Evolutionary conservation across 495 filamentous ascomycete genomes (phyloP).

Genomic region (Darksidea phi): DNA sequence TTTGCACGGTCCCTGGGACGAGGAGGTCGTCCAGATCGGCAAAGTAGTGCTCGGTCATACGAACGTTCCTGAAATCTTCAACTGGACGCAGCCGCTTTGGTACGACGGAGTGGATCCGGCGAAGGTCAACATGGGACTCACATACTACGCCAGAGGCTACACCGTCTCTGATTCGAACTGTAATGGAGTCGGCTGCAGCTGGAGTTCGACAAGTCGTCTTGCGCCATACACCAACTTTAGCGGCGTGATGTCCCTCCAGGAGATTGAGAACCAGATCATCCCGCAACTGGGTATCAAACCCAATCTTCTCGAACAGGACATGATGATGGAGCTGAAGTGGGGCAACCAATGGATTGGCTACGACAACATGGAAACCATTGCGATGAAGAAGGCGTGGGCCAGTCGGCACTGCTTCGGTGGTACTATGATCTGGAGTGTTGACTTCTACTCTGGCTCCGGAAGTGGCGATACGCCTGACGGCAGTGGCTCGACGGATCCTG

Average conservation of each 20-base stretch:
- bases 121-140: slow-evolving; percentile 48
- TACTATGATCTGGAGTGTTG: slow-evolving; percentile 45
- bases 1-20: slow-evolving; percentile 45
- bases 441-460: slow-evolving; percentile 32
- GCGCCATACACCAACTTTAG: slow-evolving; percentile 14
- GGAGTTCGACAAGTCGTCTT: background rate
- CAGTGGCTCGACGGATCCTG: background rate
- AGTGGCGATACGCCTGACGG: background rate
- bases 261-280: slow-evolving; percentile 16
- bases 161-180: slow-evolving; percentile 44
- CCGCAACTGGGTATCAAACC: slow-evolving; percentile 39
- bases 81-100: slow-evolving; percentile 44
- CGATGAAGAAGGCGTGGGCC: slow-evolving; percentile 35
- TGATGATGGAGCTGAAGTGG: slow-evolving; percentile 27
- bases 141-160: slow-evolving; percentile 48
- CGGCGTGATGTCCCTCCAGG: slow-evolving; percentile 3
- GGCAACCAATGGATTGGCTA: slow-evolving; percentile 45
- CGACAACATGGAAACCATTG: slow-evolving; percentile 39
- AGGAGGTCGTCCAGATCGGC: slow-evolving; percentile 28
- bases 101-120: slow-evolving; percentile 39
- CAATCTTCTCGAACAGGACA: slow-evolving; percentile 1
- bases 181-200: slow-evolving; percentile 3
- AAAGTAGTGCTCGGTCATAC: slow-evolving; percentile 41
- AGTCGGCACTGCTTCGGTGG: slow-evolving; percentile 41
- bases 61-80: slow-evolving; percentile 45